phyloP scores from a whole-genome alignment of 345 rosid genomes.

The Boechera retrofracta region DNA sequence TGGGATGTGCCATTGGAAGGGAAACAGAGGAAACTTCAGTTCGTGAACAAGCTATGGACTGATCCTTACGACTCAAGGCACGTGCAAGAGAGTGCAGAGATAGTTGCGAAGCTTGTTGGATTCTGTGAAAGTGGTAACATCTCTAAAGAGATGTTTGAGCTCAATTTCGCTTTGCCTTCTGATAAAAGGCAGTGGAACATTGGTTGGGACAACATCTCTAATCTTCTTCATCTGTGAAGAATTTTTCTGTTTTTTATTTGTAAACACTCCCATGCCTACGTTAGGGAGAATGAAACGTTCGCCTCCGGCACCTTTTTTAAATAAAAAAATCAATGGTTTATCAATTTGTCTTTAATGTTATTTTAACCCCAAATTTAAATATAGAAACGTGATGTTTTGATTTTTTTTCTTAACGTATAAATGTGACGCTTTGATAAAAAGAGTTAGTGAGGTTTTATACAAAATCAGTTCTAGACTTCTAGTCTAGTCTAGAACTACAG shows the following conservation, averaged over 20 bases:
- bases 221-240: slow-evolving; percentile 72
- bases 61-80: slow-evolving; percentile 88
- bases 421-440: too few species aligned
- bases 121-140: slow-evolving; percentile 84
- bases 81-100: slow-evolving; percentile 92
- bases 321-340: too few species aligned
- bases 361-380: too few species aligned
- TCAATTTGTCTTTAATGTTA: too few species aligned
- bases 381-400: too few species aligned
- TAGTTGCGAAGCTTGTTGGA: slow-evolving; percentile 94
- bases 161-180: slow-evolving; percentile 83
- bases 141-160: slow-evolving; percentile 99
- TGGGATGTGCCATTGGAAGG: slow-evolving; percentile 97
- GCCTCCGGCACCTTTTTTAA: too few species aligned
- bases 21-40: slow-evolving; percentile 92
- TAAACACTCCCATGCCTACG: not conserved
- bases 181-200: slow-evolving; percentile 90
- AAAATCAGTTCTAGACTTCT: too few species aligned
- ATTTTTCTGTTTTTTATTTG: not conserved
- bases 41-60: slow-evolving; percentile 93
- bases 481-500: too few species aligned
- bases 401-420: too few species aligned
- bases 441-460: too few species aligned
- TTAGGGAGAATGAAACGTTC: too few species aligned
- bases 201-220: slow-evolving; percentile 94